Conservation (phyloP, 129 eudicot genomes). For the Flaveria linearis region DNA sequence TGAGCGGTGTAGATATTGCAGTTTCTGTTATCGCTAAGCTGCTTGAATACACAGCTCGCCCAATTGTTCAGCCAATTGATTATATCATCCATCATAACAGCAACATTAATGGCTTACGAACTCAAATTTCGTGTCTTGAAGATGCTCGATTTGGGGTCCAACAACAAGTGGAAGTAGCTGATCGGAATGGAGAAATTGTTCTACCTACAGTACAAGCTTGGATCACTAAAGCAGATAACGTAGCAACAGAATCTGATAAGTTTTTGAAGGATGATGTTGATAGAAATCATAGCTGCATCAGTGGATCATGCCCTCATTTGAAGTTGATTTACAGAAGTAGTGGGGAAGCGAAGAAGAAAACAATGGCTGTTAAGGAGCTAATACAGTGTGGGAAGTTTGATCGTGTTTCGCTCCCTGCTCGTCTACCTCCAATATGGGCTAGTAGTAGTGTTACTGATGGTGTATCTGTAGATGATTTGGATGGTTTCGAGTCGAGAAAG, state of each 20-base stretch:
- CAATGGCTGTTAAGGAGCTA: conserved; percentile 26
- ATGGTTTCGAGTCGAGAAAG: conserved; percentile 45
- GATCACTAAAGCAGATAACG: conserved; percentile 27
- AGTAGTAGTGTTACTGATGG: conserved; percentile 11
- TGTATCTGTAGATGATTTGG: conserved; percentile 21
- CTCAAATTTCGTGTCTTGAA: conserved; percentile 18
- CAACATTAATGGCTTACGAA: conserved; percentile 35
- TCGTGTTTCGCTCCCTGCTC: conserved; percentile 36
- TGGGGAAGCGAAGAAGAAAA: conserved; percentile 41
- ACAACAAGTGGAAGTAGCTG: conserved; percentile 31
- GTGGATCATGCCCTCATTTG: conserved; percentile 30
- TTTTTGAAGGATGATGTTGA: conserved; percentile 26
- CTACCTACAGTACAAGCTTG: conserved; percentile 34
- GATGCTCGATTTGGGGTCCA: conserved; percentile 20
- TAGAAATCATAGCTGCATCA: conserved; percentile 29
- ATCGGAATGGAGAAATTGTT: conserved; percentile 37
- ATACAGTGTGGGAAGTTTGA: conserved; percentile 31
- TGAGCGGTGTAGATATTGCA: conserved; percentile 41
- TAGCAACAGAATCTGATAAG: conserved; percentile 22
- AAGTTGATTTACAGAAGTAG: conserved; percentile 36
- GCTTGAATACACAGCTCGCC: conserved; percentile 39
- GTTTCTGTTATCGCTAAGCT: conserved; percentile 40
- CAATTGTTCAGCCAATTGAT: conserved; percentile 35
- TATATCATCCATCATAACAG: conserved; percentile 31
- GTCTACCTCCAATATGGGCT: conserved; percentile 36